Base-by-base conservation (phyloP, 441 rosid genomes). In the Raphanus hybrid region DNA sequence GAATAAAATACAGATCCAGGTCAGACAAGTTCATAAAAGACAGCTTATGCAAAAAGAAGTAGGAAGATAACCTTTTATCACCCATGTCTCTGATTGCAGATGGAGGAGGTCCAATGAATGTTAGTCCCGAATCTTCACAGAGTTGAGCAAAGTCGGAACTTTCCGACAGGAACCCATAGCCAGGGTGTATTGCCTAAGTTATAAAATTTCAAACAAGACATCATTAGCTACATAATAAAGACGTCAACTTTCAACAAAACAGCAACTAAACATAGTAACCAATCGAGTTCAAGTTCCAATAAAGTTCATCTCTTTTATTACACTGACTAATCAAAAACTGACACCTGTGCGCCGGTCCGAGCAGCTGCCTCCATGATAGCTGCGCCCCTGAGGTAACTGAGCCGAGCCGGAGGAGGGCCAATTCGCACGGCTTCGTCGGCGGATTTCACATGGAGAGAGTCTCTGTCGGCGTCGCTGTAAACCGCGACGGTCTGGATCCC, bases 51-150 rank as follows among this genome's bases (percentile, higher is more conserved):
- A 66, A 18, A 55, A 73, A 9, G 15, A 16, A 70, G 14, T 26
- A 34, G 0, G 8, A 27, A 6, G 39, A 43, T 74, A 37, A 91
- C 98, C 99, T 95, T 86, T 92, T 92, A 74, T 95, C 99, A 66
- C 97, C 99, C 99, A 95, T 95, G 71, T 95, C 97, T 74, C 91
- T 82, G 27, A 92, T 92, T 16, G 98, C 97, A 75, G 96, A 91
- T 3, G 89, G 88, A n/a, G 97, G 98, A 73, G 98, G 97, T 35
- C 99, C 98, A 83, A 95, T 84, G 81, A 92, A 92, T n/a, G 83
- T 74, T 60, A 95, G 81, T 54, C 92, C 95, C 69, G 88, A 88
- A 48, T 91, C 96, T 82, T 87, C 93, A 82, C 97, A 92, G 63
- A 92, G 94, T 70, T 84, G 86, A 54, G 98, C 95, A 80, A 95